Evolutionary conservation across 805 yeast species (phyloP).

Genomic region (Teunomyces tritomae): DNA sequence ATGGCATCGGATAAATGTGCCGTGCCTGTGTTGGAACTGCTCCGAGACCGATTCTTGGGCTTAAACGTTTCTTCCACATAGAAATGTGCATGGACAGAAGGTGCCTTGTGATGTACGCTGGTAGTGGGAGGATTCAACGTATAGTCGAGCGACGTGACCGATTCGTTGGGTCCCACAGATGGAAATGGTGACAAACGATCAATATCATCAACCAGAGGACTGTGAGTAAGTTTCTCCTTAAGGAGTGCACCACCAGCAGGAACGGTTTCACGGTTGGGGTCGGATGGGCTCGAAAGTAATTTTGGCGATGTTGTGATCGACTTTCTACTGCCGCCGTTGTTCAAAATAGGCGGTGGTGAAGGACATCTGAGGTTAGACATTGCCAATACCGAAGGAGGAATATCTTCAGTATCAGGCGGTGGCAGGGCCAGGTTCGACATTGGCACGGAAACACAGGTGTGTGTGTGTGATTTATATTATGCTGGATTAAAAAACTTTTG

Average conservation of each 20-base stretch:
- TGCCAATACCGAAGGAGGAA: constrained; percentile 55
- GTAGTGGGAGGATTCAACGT: constrained; percentile 29
- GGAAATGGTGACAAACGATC: neutral
- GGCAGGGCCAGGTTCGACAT: neutral
- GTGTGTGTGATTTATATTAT: neutral
- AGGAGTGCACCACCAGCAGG: constrained; percentile 49
- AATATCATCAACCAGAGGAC: neutral
- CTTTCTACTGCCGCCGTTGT: constrained; percentile 16
- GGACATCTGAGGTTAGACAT: constrained; percentile 61
- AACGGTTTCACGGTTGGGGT: constrained; percentile 25
- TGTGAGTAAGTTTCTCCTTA: constrained; percentile 19
- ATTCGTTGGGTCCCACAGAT: neutral
- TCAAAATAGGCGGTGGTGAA: constrained; percentile 68
- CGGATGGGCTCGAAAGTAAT: neutral
- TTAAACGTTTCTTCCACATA: constrained; percentile 66
- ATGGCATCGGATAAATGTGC: neutral
- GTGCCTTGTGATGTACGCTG: constrained; percentile 46
- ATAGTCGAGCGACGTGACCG: constrained; percentile 18
- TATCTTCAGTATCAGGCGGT: constrained; percentile 2
- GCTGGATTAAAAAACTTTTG: neutral
- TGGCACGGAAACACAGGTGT: neutral
- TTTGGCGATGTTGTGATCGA: constrained; percentile 1
- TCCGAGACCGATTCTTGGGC: constrained; percentile 40
- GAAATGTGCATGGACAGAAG: constrained; percentile 79
- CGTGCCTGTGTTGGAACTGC: constrained; percentile 34